A percentile compares a stretch with the other conserved stretches of the same genome.
phyloP scores from a whole-genome alignment of 768 basidiomycete species.

The Tephrocybe sp. region DNA sequence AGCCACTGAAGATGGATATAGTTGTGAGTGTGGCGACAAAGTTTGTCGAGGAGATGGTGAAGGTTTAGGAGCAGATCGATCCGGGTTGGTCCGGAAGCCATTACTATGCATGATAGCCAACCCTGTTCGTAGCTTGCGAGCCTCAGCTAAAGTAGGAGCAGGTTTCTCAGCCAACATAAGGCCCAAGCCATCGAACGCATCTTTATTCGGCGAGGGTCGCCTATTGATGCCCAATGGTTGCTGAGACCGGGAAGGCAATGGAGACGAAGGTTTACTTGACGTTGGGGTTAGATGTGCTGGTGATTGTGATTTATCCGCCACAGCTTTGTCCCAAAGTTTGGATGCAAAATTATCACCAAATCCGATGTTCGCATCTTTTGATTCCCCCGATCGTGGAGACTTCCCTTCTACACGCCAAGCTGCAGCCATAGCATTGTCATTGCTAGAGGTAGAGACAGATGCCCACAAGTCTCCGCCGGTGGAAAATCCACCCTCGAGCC shows the following conservation, averaged over 20 bases:
- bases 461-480: conserved; percentile 45
- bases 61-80: conserved; percentile 27
- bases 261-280: conserved; percentile 14
- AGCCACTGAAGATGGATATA: conserved; percentile 30
- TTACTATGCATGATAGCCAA: conserved; percentile 50
- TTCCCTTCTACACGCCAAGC: conserved; percentile 37
- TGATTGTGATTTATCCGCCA: conserved; percentile 25
- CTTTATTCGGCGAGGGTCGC: conserved; percentile 38
- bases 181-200: conserved; percentile 80
- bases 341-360: conserved; percentile 72
- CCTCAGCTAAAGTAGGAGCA: conserved; percentile 72
- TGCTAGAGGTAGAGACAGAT: conserved; percentile 20
- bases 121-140: conserved; percentile 68
- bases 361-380: conserved; percentile 28
- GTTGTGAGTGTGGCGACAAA: conserved; percentile 21
- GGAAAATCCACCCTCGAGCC: conserved; percentile 35
- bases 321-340: conserved; percentile 53
- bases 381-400: conserved; percentile 15
- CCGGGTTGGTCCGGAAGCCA: conserved; percentile 28
- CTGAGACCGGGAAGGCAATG: conserved; percentile 5
- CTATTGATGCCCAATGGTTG: conserved; percentile 10
- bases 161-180: conserved; percentile 42
- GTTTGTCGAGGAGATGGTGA: conserved; percentile 33
- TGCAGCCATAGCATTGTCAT: conserved; percentile 26
- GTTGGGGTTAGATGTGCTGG: conserved; percentile 14